Conservation (phyloP, 2,329 filamentous ascomycete species). For the Aspergillus novofumigatus region DNA sequence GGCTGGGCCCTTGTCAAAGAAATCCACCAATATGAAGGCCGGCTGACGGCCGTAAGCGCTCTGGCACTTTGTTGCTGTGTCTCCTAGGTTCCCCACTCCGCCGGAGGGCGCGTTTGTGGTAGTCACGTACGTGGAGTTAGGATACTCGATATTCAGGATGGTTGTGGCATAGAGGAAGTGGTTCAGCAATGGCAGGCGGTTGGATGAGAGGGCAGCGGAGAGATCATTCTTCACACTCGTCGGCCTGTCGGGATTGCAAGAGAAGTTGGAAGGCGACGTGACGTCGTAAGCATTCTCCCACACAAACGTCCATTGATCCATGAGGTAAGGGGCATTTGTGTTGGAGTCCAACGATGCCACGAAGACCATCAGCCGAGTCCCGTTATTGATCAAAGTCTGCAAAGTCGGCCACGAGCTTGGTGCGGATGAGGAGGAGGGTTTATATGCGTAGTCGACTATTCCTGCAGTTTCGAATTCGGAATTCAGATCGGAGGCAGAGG, state of each 20-base stretch:
- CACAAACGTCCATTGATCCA: conserved; percentile 46
- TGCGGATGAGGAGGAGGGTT: conserved; percentile 45
- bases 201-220: conserved; percentile 49
- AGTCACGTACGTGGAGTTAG: conserved; percentile 56
- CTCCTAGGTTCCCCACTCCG: conserved; percentile 50
- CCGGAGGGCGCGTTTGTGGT: conserved; percentile 63
- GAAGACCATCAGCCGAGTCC: conserved; percentile 65
- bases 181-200: conserved; percentile 70
- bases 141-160: conserved; percentile 54
- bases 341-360: conserved; percentile 50
- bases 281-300: conserved; percentile 73
- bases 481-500: conserved; percentile 53
- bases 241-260: conserved; percentile 67
- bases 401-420: conserved; percentile 64
- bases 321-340: conserved; percentile 38
- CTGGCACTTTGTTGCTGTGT: conserved; percentile 49
- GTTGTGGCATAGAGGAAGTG: conserved; percentile 68
- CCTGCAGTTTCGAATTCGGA: conserved; percentile 54
- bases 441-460: conserved; percentile 60
- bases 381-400: conserved; percentile 60
- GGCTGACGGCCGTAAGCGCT: conserved; percentile 59
- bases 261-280: conserved; percentile 60
- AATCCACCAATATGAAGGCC: conserved; percentile 75
- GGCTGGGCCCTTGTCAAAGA: conserved; percentile 68
- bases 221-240: conserved; percentile 46